Conservation (phyloP, 2,329 filamentous ascomycete species). For the Nemania sp. region DNA sequence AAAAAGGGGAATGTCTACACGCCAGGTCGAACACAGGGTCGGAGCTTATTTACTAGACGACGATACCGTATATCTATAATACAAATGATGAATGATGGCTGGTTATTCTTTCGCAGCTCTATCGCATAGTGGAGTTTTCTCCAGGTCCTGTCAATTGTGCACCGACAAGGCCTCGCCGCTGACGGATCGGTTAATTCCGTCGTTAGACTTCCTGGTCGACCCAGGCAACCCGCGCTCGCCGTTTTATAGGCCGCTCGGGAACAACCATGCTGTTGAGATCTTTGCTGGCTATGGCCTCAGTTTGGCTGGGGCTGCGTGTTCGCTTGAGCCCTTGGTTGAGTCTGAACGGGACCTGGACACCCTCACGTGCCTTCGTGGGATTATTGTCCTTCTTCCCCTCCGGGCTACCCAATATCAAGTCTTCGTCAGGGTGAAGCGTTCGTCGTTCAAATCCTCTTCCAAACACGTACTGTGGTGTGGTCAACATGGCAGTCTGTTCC, state of each 20-base stretch:
- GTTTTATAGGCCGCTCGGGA: constrained; percentile 24
- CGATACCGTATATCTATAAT: too few relatives aligned
- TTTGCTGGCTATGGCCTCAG: background rate
- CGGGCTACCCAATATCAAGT: constrained; percentile 43
- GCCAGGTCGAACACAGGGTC: too few relatives aligned
- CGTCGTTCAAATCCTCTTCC: constrained; percentile 53
- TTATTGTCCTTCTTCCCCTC: constrained; percentile 16
- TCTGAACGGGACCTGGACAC: constrained; percentile 14
- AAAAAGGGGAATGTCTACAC: too few relatives aligned
- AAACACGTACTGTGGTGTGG: constrained; percentile 55
- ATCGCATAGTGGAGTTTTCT: too few relatives aligned
- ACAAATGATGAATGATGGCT: too few relatives aligned
- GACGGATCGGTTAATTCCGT: background rate
- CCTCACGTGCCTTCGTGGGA: background rate
- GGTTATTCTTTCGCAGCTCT: too few relatives aligned
- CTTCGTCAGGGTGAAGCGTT: constrained; percentile 51
- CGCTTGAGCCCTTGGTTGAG: constrained; percentile 26
- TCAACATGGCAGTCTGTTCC: constrained; percentile 55
- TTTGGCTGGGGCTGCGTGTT: constrained; percentile 16
- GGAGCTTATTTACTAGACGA: too few relatives aligned
- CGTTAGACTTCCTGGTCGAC: constrained; percentile 19
- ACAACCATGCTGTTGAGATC: background rate
- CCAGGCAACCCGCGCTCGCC: constrained; percentile 20
- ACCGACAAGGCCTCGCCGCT: background rate
- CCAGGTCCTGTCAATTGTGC: too few relatives aligned